phyloP scores from a whole-genome alignment of 129 eudicot species.

The Mikania micrantha region DNA sequence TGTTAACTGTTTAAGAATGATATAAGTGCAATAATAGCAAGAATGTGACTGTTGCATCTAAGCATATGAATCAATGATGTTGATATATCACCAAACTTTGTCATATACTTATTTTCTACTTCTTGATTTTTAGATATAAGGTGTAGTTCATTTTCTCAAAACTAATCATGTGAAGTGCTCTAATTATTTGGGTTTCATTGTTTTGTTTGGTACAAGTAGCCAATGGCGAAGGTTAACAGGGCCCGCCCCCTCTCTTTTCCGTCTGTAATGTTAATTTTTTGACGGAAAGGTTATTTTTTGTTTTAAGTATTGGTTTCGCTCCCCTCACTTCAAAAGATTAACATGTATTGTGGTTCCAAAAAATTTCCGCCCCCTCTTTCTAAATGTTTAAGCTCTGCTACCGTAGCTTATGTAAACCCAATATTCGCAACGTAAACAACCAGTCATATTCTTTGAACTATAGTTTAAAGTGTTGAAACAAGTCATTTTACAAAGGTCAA shows the following conservation, averaged over 20 bases:
- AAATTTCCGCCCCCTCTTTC: no score
- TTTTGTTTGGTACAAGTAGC: constrained; percentile 8
- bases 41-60: constrained; percentile 20
- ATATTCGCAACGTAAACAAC: neutral
- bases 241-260: no score
- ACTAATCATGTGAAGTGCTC: constrained; percentile 21
- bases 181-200: constrained; percentile 7
- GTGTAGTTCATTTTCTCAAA: constrained; percentile 23
- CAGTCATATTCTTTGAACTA: neutral
- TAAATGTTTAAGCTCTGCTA: no score
- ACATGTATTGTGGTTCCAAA: no score
- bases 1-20: neutral
- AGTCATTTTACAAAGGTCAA: neutral
- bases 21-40: constrained; percentile 26
- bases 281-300: no score
- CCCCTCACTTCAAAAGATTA: no score
- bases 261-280: no score
- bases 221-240: no score
- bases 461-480: neutral
- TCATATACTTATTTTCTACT: constrained; percentile 15
- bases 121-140: neutral
- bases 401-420: neutral
- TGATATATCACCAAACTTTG: constrained; percentile 37
- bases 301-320: no score
- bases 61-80: constrained; percentile 20